Base-by-base conservation (phyloP, 371 early-diverging fungal species). In the Nematocida sp. region DNA sequence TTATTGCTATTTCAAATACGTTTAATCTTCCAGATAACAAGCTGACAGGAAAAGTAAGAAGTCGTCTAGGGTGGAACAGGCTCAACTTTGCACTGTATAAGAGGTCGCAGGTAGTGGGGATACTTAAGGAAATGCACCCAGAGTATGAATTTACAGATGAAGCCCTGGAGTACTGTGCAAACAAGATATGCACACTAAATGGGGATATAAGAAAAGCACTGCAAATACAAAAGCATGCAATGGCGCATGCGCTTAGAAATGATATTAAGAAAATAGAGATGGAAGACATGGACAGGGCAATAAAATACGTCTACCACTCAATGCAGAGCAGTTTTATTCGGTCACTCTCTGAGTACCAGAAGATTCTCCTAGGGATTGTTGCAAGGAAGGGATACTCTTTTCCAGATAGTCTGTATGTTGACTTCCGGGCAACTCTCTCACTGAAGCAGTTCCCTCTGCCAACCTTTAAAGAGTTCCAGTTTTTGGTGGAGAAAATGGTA, bases 1-100 rank as follows among this genome's bases (percentile, higher is more conserved):
- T 95, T 72, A 92, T 98, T 0, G 94, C 95, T 0, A 92, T 98
- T 60, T 97, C 97, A 39, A 98, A 98, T 84, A 97, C 97, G 0
- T 95, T 97, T 93, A 95, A 96, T 85, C 87, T 97, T 39, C 97
- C 96, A 0, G 97, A 96, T 83, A 90, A 94, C 62, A 89, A 93
- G 87, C 89, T 95, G 61, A 89, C 90, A n/a, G 92, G 93, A 83
- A 93, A 93, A 82, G 90, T 95, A 46, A 92, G 95, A 3, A 94
- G 94, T 86, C 89, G 97, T 9, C 85, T 96, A 66, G 96, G 94
- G 89, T 89, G 84, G 73, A 76, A 71, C 33, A 71, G 85, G 55
- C 71, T 87, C 3, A 82, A 85, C 45, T 87, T 85, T 60, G 72
- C 71, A 57, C 87, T 85, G 39, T 85, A 85, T 69, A 84, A 56